Conservation (phyloP, 176 grass and related monocot species). For the Urochloa ruziziensis region DNA sequence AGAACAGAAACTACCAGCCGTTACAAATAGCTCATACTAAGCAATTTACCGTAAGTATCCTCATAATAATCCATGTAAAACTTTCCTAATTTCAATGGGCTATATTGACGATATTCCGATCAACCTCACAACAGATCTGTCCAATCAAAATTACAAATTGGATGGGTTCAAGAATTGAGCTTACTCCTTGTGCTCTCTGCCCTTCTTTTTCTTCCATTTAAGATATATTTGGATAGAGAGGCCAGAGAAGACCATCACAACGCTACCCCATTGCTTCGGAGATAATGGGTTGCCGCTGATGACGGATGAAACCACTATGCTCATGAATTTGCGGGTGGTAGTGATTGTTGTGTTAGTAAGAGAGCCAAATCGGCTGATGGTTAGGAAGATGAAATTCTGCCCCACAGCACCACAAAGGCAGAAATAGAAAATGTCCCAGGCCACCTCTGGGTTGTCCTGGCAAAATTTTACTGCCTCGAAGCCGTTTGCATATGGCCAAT, state of each 20-base stretch:
- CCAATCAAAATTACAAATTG: conserved; percentile 24
- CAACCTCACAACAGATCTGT: conserved; percentile 11
- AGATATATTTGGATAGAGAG: conserved; percentile 80
- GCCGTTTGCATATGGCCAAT: conserved; percentile 79
- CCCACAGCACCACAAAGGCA: conserved; percentile 84
- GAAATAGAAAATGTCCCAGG: conserved; percentile 87
- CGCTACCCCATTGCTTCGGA: conserved; percentile 75
- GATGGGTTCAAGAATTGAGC: background rate
- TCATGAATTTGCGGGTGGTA: conserved; percentile 92
- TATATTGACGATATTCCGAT: conserved; percentile 22
- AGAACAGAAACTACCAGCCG: background rate
- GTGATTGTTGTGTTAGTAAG: conserved; percentile 98
- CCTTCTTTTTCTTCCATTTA: conserved; percentile 84
- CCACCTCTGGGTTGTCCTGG: conserved; percentile 78
- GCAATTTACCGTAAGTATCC: background rate
- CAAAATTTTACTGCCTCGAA: conserved; percentile 87
- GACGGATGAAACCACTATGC: conserved; percentile 81
- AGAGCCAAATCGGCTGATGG: conserved; percentile 91
- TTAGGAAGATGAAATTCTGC: conserved; percentile 99
- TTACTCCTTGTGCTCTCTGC: conserved; percentile 47
- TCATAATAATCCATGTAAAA: conserved; percentile 1
- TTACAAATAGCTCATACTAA: conserved; percentile 5
- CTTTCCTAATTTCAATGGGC: conserved; percentile 23
- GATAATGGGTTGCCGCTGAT: conserved; percentile 85
- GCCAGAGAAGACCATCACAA: conserved; percentile 54